Evolutionary conservation across 2,329 filamentous ascomycete genomes (phyloP).

Genomic region (Colletotrichum navitas): DNA sequence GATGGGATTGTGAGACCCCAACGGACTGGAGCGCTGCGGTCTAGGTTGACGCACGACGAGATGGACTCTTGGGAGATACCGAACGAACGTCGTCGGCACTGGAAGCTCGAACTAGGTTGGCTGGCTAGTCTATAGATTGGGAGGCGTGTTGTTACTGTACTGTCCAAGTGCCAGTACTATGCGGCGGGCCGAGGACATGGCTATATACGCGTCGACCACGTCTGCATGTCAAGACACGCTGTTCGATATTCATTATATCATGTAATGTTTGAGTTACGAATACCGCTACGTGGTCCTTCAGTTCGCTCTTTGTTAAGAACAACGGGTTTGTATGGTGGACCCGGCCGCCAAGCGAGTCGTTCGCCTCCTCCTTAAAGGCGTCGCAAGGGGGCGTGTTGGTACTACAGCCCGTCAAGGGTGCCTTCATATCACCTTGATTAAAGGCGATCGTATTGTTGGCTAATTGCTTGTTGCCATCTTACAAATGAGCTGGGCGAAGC

Average conservation of each 20-base stretch:
- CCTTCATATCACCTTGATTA: too few species aligned
- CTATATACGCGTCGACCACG: not conserved
- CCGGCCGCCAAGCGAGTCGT: not conserved
- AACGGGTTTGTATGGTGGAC: not conserved
- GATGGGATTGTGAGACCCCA: not conserved
- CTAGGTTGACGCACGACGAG: not conserved
- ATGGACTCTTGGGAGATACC: not conserved
- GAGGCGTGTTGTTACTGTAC: not conserved
- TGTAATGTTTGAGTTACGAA: not conserved
- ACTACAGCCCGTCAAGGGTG: too few species aligned
- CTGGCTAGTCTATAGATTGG: not conserved
- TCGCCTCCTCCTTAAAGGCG: not conserved
- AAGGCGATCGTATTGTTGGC: too few species aligned
- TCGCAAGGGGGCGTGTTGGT: too few species aligned
- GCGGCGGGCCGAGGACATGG: too few species aligned
- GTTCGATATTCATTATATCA: not conserved
- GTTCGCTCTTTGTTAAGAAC: not conserved
- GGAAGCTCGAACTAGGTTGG: not conserved
- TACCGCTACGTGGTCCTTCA: fast-evolving
- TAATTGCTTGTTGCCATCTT: too few species aligned
- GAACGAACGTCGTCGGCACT: not conserved
- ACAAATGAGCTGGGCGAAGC: too few species aligned
- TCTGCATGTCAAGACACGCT: not conserved
- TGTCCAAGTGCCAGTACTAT: not conserved
- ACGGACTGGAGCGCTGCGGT: fast-evolving